Evolutionary conservation across 1,284 basidiomycete genomes (phyloP), one percentile per base, ranked within the genome.

Genomic region (Xerocomus amazonicus): DNA sequence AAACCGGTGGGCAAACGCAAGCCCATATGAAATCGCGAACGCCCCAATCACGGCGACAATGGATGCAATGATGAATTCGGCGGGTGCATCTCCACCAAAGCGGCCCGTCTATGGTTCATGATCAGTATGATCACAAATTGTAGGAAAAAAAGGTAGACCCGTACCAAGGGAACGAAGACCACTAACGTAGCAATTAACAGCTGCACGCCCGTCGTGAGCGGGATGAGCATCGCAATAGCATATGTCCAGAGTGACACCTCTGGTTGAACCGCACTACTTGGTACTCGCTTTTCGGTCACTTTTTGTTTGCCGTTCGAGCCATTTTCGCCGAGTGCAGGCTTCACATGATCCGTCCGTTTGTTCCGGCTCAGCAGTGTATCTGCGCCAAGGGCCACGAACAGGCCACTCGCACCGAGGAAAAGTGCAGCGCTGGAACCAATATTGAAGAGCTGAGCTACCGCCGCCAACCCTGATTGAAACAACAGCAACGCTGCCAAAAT

Each of bases 81-180:
- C 84, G 0, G 95, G 93, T 0, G 87, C 88, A 34, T 86, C 80
- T 46, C 75, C 76, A 34, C 90, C 90, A 47, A 87, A 81, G 9
- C 88, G 80, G 29, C 88, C 88, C 0, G 84, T 87, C 84, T 89
- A 53, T 12, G 19, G 39, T 23, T 26, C 48, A 44, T 29, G 33
- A 43, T 48, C 32, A 47, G 28, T 2, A 45, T 36, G 16, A 34
- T 17, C 16, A 45, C 8, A 7, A 17, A 42, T 26, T 49, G 32
- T 14, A 32, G 23, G 2, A 35, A 17, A 28, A 26, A 27, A 2
- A 34, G 48, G 26, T n/a, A n/a, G n/a, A n/a, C n/a, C 63, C 84
- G 68, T 53, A 92, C 90, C 57, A 98, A 71, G 1, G 96, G 96
- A 0, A 97, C 92, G 61, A 99, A 97, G 14, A 98, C 87, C 54